Conservation (phyloP, 495 filamentous ascomycete species). For the Echria macrotheca region DNA sequence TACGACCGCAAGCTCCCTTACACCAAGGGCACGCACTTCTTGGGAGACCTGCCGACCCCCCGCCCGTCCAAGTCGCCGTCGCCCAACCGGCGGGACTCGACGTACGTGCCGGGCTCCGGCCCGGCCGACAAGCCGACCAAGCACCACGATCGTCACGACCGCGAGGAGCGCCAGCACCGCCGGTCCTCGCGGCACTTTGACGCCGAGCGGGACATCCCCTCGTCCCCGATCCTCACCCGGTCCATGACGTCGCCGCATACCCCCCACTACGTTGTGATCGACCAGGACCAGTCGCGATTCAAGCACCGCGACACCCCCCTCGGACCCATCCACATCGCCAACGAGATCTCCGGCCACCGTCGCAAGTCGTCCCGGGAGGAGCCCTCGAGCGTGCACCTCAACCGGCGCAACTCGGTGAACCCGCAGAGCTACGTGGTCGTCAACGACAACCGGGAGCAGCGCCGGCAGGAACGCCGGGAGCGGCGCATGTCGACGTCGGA, state of each 20-base stretch:
- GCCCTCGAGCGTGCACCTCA: slow-evolving; percentile 8
- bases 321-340: slow-evolving; percentile 17
- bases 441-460: slow-evolving; percentile 25
- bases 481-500: slow-evolving; percentile 17
- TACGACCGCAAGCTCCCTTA: slow-evolving; percentile 24
- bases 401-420: slow-evolving; percentile 15
- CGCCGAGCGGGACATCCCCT: slow-evolving; percentile 9
- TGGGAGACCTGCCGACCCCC: slow-evolving; percentile 27
- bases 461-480: slow-evolving; percentile 19
- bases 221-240: slow-evolving; percentile 15
- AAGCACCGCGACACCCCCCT: slow-evolving; percentile 17
- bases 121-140: slow-evolving; percentile 3
- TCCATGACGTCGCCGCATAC: slow-evolving; percentile 19
- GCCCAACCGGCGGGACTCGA: slow-evolving; percentile 28
- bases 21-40: slow-evolving; percentile 23
- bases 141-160: slow-evolving; percentile 23
- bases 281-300: slow-evolving; percentile 16
- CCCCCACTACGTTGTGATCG: slow-evolving; percentile 20
- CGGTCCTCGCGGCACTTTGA: slow-evolving; percentile 14
- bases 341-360: slow-evolving; percentile 19
- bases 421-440: slow-evolving; percentile 17
- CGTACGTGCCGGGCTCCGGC: slow-evolving; percentile 8
- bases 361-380: slow-evolving; percentile 14
- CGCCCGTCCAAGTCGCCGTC: slow-evolving; percentile 38
- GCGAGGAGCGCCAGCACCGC: slow-evolving; percentile 16